A percentile compares a stretch with the other conserved stretches of the same genome.
These are phyloP conservation scores for Vanderwaltozyma verrucispora DNA, from an alignment of 805 yeast genomes.

Conservation along the genomic window DNA sequence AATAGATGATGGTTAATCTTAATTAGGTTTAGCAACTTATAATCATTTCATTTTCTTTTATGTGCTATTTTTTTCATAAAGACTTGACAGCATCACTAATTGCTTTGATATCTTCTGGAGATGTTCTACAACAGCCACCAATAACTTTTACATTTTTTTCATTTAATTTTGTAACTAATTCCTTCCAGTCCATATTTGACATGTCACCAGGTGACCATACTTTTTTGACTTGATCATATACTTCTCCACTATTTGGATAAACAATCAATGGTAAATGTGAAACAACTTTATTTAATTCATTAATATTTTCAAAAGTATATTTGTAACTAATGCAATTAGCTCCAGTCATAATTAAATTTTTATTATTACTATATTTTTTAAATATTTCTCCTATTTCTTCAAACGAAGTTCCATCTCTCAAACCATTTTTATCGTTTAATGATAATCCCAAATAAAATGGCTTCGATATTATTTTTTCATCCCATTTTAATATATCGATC, in stretches of 20 bases:
- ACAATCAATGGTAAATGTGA: conserved; percentile 36
- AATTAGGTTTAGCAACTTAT: too few species aligned
- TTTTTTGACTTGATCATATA: conserved; percentile 40
- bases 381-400: conserved; percentile 23
- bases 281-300: conserved; percentile 9
- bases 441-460: conserved; percentile 39
- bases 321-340: conserved; percentile 54
- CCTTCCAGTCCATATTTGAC: conserved; percentile 30
- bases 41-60: too few species aligned
- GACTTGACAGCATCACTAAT: conserved; percentile 12
- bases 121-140: conserved; percentile 73
- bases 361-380: conserved; percentile 11
- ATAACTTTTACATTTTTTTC: conserved; percentile 37
- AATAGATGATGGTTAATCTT: too few species aligned
- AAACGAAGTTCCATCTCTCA: conserved; percentile 45
- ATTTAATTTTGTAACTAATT: conserved; percentile 33
- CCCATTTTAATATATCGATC: conserved; percentile 34
- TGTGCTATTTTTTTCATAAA: too few species aligned
- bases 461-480: conserved; percentile 29
- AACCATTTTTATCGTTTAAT: conserved; percentile 26
- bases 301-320: conserved; percentile 33
- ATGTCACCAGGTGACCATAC: conserved; percentile 30
- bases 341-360: conserved; percentile 43
- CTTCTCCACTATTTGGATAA: conserved; percentile 73
- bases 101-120: conserved; percentile 35